phyloP scores from a whole-genome alignment of 805 yeast genomes.

The Candida caryicola region DNA sequence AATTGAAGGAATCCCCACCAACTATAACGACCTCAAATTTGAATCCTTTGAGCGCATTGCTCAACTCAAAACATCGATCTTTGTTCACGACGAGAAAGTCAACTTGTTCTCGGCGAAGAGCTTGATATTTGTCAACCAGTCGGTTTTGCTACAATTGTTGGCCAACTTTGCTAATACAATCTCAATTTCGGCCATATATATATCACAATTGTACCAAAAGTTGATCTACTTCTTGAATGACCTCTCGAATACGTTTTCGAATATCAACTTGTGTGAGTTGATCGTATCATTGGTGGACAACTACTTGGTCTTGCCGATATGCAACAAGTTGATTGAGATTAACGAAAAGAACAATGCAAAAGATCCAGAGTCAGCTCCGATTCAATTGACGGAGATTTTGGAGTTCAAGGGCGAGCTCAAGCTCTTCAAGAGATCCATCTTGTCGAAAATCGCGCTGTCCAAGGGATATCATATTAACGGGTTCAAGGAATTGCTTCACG shows the following conservation, averaged over 20 bases:
- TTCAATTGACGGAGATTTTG: conserved; percentile 20
- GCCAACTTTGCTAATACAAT: conserved; percentile 35
- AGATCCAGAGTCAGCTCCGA: conserved; percentile 5
- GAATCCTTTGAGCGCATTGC: conserved; percentile 3
- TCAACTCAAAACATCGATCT: conserved; percentile 3
- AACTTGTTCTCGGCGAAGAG: conserved; percentile 26
- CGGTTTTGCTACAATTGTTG: conserved; percentile 33
- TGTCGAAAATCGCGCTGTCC: conserved; percentile 25
- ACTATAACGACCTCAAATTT: conserved; percentile 2
- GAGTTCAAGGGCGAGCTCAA: conserved; percentile 50
- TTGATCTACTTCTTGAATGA: conserved; percentile 42
- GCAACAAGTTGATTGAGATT: conserved; percentile 24
- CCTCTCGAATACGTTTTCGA: conserved; percentile 21
- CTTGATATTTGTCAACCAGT: conserved; percentile 36
- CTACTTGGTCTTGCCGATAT: conserved; percentile 27
- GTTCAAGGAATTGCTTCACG: conserved; percentile 18
- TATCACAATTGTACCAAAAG: conserved; percentile 38
- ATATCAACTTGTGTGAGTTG: conserved; percentile 35
- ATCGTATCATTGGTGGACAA: conserved; percentile 38
- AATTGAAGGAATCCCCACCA: conserved; percentile 5
- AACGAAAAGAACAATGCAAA: conserved; percentile 14
- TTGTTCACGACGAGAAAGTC: conserved; percentile 7
- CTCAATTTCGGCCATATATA: conserved; percentile 40
- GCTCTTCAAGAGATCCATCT: conserved; percentile 45
- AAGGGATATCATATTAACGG: conserved; percentile 21